Evolutionary conservation across 228 moss, liverwort and hornwort genomes (phyloP).

Genomic region (Sphagnum magellanicum): DNA sequence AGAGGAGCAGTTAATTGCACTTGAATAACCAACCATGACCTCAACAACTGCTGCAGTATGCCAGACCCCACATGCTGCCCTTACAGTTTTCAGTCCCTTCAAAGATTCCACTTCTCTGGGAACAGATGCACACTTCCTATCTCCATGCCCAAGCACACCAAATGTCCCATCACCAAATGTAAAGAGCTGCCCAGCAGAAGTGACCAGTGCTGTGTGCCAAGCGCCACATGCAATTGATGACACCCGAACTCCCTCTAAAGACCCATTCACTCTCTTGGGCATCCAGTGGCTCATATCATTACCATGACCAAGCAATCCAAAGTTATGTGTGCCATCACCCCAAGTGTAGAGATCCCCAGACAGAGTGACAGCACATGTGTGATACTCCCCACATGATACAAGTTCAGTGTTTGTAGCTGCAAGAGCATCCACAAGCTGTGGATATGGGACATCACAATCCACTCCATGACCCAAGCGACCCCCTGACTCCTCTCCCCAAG

Average conservation of each 20-base stretch:
- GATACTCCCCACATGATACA: conserved; percentile 94
- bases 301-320: conserved; percentile 96
- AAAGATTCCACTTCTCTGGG: conserved; percentile 95
- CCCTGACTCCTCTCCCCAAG: conserved; percentile 97
- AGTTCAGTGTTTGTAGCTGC: conserved; percentile 77
- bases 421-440: conserved; percentile 87
- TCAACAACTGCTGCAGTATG: conserved; percentile 98
- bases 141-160: conserved; percentile 94
- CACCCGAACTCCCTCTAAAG: conserved; percentile 82
- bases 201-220: conserved; percentile 96
- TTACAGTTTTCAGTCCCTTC: conserved; percentile 91
- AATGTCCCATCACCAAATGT: conserved; percentile 98
- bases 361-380: conserved; percentile 82
- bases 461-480: conserved; percentile 95
- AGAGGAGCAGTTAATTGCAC: conserved; percentile 69
- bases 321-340: conserved; percentile 97
- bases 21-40: conserved; percentile 95
- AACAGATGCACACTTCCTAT: conserved; percentile 68
- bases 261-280: conserved; percentile 91
- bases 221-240: conserved; percentile 94
- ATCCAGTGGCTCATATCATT: conserved; percentile 99
- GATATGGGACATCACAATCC: conserved; percentile 85
- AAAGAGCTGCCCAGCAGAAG: conserved; percentile 88
- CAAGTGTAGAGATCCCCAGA: conserved; percentile 95
- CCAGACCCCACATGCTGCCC: conserved; percentile 97